These are phyloP conservation scores for Chlorella sp. DNA, from an alignment of 139 green algal genomes.

Conservation along the genomic window DNA sequence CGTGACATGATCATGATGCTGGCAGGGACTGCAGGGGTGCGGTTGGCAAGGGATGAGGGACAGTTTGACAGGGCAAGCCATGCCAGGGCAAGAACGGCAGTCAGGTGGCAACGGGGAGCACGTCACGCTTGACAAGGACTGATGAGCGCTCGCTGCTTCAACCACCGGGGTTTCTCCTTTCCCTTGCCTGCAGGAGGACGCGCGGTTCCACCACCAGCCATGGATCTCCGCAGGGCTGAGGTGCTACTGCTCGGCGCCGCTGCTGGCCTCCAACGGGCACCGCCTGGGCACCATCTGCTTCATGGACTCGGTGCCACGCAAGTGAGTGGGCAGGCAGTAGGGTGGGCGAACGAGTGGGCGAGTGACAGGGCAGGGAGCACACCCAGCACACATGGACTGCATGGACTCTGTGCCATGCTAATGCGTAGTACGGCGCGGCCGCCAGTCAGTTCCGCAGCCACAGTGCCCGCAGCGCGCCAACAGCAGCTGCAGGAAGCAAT, in stretches of 20 bases:
- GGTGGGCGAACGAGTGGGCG: neutral
- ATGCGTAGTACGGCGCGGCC: neutral
- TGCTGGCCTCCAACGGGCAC: constrained; percentile 54
- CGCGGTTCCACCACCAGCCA: constrained; percentile 1
- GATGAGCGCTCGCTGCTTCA: too few relatives aligned
- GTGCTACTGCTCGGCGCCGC: constrained; percentile 66
- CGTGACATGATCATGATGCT: too few relatives aligned
- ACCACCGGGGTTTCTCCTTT: too few relatives aligned
- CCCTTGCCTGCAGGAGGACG: constrained; percentile 7
- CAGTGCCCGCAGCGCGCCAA: neutral
- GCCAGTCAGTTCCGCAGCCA: neutral
- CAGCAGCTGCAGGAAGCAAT: neutral
- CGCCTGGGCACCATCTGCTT: constrained; percentile 60
- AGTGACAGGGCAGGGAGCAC: neutral
- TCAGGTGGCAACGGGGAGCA: too few relatives aligned
- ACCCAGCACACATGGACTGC: neutral
- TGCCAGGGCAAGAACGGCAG: too few relatives aligned
- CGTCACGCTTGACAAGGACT: too few relatives aligned
- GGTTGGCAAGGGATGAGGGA: too few relatives aligned
- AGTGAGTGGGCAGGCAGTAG: constrained; percentile 2
- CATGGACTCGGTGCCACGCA: constrained; percentile 58
- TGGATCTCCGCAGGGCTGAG: constrained; percentile 29
- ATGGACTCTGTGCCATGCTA: neutral
- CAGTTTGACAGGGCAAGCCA: too few relatives aligned
- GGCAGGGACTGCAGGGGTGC: too few relatives aligned